phyloP scores from a whole-genome alignment of 148 eudicot species.

The Tetragonia tetragonoides region DNA sequence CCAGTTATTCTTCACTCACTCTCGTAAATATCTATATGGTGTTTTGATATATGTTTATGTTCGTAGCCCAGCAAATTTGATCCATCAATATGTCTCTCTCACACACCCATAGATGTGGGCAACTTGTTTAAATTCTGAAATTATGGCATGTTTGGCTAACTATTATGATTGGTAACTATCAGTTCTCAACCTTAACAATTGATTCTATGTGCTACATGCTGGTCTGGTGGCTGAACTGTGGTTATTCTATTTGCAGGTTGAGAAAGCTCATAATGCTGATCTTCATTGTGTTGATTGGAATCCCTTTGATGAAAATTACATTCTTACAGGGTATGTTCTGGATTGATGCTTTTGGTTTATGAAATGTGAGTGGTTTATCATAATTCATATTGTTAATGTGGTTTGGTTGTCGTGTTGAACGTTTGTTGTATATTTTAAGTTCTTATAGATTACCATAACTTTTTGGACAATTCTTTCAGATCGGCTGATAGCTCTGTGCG shows the following conservation, averaged over 20 bases:
- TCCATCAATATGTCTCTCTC: too few species aligned
- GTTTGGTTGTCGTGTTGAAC: not conserved
- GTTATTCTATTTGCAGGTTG: constrained; percentile 53
- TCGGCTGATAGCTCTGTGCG: constrained; percentile 84
- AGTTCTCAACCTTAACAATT: not conserved
- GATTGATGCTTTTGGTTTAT: constrained; percentile 7
- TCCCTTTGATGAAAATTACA: constrained; percentile 78
- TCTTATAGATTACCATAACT: not conserved
- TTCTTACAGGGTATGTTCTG: constrained; percentile 75
- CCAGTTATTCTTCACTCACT: not conserved
- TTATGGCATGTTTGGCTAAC: not conserved
- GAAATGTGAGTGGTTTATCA: not conserved
- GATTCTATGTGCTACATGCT: not conserved
- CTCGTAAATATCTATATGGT: not conserved
- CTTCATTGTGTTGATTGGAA: constrained; percentile 99
- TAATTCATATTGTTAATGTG: constrained; percentile 7
- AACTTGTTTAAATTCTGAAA: not conserved
- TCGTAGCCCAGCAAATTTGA: too few species aligned
- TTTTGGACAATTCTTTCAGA: constrained; percentile 39
- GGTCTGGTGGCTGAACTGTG: not conserved
- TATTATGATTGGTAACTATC: not conserved
- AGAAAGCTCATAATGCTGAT: constrained; percentile 92
- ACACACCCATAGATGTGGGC: too few species aligned
- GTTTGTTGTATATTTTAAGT: not conserved
- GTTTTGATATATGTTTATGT: not conserved